phyloP scores from a whole-genome alignment of 2,329 filamentous ascomycete species.

The Celoporthe dispersa region DNA sequence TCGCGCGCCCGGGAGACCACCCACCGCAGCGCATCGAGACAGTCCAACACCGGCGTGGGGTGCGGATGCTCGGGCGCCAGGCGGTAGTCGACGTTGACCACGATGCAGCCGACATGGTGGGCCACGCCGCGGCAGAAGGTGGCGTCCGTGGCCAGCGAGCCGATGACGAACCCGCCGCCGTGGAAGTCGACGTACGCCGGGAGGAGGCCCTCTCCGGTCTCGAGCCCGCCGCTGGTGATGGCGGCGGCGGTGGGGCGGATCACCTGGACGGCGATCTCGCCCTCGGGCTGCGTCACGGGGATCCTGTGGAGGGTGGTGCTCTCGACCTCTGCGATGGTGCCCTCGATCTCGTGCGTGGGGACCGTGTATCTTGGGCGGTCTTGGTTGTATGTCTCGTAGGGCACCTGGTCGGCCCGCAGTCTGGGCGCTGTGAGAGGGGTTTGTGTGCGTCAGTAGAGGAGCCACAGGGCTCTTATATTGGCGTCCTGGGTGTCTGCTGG shows the following conservation, averaged over 20 bases:
- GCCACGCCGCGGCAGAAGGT: constrained; percentile 23
- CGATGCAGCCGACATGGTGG: constrained; percentile 25
- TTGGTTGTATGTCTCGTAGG: constrained; percentile 26
- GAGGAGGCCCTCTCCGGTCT: constrained; percentile 7
- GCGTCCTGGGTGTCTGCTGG: too few species aligned
- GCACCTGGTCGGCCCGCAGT: constrained; percentile 25
- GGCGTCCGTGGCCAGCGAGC: constrained; percentile 17
- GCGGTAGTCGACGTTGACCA: constrained; percentile 27
- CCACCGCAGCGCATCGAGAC: constrained; percentile 34
- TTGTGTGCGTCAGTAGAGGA: background rate
- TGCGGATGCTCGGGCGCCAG: constrained; percentile 24
- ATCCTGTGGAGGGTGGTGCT: constrained; percentile 15
- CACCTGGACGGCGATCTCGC: constrained; percentile 25
- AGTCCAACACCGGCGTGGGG: constrained; percentile 23
- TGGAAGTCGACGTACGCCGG: constrained; percentile 25
- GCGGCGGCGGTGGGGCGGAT: constrained; percentile 20
- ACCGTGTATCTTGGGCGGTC: constrained; percentile 27
- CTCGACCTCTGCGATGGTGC: constrained; percentile 12
- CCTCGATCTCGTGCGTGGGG: constrained; percentile 20
- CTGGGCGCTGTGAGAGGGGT: constrained; percentile 7
- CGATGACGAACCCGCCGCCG: constrained; percentile 29
- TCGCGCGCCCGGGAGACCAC: constrained; percentile 35
- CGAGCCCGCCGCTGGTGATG: constrained; percentile 12
- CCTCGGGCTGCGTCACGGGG: constrained; percentile 14
- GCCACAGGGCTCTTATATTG: background rate